These are phyloP conservation scores for Collybiopsis luxurians DNA, from an alignment of 768 basidiomycete species.

Conservation along the genomic window DNA sequence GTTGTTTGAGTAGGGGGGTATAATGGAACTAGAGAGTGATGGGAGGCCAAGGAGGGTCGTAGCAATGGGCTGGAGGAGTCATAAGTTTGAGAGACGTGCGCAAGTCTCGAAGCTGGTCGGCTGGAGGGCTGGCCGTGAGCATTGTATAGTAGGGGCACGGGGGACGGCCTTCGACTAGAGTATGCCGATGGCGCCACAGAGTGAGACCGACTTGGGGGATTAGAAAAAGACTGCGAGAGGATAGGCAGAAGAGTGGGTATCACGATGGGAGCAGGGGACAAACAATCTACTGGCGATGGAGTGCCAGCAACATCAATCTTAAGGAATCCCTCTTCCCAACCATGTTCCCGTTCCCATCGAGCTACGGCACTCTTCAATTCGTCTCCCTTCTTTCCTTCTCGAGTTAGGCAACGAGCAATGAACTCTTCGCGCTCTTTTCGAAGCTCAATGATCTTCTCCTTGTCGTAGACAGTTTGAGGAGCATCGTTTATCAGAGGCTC, in stretches of 20 bases:
- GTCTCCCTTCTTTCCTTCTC: neutral
- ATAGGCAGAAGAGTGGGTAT: neutral
- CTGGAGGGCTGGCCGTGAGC: no score
- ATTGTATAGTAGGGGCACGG: neutral
- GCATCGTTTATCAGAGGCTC: no score
- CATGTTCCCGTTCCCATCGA: no score
- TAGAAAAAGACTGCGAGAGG: neutral
- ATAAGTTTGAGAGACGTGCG: neutral
- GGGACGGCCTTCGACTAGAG: neutral
- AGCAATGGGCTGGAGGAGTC: neutral
- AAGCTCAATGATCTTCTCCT: no score
- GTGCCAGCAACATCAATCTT: no score
- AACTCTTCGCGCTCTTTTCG: neutral
- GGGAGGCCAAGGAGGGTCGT: neutral
- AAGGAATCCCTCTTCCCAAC: no score
- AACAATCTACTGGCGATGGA: no score
- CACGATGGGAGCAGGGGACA: neutral
- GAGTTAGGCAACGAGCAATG: neutral
- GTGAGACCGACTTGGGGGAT: neutral
- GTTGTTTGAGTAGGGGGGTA: no score
- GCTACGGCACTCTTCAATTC: neutral
- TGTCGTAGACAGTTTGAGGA: slow-evolving; percentile 42
- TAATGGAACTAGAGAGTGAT: neutral
- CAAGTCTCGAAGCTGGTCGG: no score
- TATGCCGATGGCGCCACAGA: neutral